Percentiles rank a stretch among this genome's conserved stretches.
These are phyloP conservation scores for Geosmithia flava DNA, from an alignment of 2,329 filamentous ascomycete genomes.

Conservation along the genomic window DNA sequence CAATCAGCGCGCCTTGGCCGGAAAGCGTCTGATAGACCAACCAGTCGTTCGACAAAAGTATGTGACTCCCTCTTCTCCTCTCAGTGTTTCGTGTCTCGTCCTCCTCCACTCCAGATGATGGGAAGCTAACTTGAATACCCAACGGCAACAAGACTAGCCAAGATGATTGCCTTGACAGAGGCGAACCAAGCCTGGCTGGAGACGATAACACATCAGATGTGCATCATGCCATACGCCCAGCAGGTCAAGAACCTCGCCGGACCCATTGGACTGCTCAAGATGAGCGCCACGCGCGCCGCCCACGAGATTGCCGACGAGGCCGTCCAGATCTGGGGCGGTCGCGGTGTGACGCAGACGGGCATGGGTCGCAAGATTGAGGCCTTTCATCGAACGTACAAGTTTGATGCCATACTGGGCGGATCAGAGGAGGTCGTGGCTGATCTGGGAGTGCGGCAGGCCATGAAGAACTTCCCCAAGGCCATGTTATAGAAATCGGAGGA, in stretches of 20 bases:
- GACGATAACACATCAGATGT: conserved; percentile 79
- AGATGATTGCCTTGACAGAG: conserved; percentile 75
- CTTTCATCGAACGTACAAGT: conserved; percentile 78
- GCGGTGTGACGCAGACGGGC: conserved; percentile 66
- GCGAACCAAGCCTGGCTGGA: conserved; percentile 81
- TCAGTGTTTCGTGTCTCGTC: too few species aligned
- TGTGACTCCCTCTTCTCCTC: conserved; percentile 9
- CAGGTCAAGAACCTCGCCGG: conserved; percentile 66
- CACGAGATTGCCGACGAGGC: conserved; percentile 77
- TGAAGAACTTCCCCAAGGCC: conserved; percentile 74
- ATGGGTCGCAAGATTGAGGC: conserved; percentile 78
- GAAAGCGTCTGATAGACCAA: conserved; percentile 71
- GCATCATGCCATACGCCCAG: conserved; percentile 66
- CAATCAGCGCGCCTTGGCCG: conserved; percentile 76
- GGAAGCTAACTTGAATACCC: too few species aligned
- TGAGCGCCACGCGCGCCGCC: conserved; percentile 61
- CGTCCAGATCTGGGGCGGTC: conserved; percentile 76
- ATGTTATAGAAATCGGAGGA: conserved; percentile 44
- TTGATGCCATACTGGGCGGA: conserved; percentile 65
- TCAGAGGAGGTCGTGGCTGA: conserved; percentile 76
- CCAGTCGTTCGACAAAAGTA: conserved; percentile 74
- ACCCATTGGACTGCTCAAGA: conserved; percentile 74
- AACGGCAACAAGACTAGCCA: conserved; percentile 47
- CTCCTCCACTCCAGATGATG: too few species aligned
- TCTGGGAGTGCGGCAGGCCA: conserved; percentile 70